A percentile compares a stretch with the other conserved stretches of the same genome.
Conservation (phyloP, 495 filamentous ascomycete genomes). For the Geopyxis carbonaria region DNA sequence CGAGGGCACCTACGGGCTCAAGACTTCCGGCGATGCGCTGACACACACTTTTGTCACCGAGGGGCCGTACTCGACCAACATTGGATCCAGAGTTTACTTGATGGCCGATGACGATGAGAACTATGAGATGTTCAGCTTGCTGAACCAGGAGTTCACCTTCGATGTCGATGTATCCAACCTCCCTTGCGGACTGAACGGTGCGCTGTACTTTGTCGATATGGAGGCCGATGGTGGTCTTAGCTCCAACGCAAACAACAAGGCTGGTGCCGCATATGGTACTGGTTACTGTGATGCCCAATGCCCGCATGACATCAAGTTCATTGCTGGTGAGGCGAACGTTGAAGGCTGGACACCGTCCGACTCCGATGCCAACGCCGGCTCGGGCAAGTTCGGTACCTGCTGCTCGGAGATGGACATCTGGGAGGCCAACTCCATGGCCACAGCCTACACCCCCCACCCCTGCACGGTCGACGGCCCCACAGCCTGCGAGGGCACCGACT, state of each 20-base stretch:
- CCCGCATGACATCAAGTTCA: constrained; percentile 48
- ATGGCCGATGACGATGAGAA: constrained; percentile 27
- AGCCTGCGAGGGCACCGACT: constrained; percentile 35
- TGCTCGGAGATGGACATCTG: constrained; percentile 56
- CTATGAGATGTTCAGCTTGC: constrained; percentile 43
- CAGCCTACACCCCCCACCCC: constrained; percentile 44
- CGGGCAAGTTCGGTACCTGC: constrained; percentile 45
- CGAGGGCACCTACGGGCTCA: constrained; percentile 37
- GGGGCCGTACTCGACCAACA: constrained; percentile 28
- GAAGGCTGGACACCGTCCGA: constrained; percentile 37
- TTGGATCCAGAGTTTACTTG: constrained; percentile 46
- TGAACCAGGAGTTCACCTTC: constrained; percentile 50
- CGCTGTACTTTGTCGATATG: constrained; percentile 53
- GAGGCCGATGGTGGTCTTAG: constrained; percentile 41
- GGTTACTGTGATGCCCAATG: constrained; percentile 67
- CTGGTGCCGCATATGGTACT: constrained; percentile 52
- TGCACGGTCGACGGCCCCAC: constrained; percentile 39
- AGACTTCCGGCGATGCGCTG: constrained; percentile 35
- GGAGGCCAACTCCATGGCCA: constrained; percentile 49
- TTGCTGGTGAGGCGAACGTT: constrained; percentile 45
- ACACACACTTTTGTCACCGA: constrained; percentile 38
- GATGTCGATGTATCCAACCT: constrained; percentile 49
- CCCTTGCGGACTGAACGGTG: constrained; percentile 56
- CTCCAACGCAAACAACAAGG: constrained; percentile 39
- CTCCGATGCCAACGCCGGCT: constrained; percentile 37